Base-by-base conservation (phyloP, 306 rosid genomes). In the Prunus fruticosa region DNA sequence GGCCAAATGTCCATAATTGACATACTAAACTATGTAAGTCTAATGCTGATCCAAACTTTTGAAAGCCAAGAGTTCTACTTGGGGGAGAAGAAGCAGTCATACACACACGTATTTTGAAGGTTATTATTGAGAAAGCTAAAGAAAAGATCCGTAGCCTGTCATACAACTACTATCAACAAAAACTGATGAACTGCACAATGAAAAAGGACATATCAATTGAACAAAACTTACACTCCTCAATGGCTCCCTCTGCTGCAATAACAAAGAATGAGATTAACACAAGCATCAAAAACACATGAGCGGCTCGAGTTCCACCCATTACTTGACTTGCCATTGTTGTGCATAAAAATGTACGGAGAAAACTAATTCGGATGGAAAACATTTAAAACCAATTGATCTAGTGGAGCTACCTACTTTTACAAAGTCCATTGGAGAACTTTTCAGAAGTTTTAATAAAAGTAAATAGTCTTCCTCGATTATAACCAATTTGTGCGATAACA, bases 151-250 rank as follows among this genome's bases (percentile, higher is more conserved):
- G 43, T 38, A 38, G 43, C 43, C 43, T 38, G 43, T 38, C 43
- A 7, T 38, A 38, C 43, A 1, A 6, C 0, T 38, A 6, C 0
- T 38, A 0, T 38, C 43, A 38, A 1, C 43, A 38, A 38, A 38
- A 5, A 22, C 38, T 46, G 32, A 67, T 46, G 6, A 43, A 14
- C 34, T 46, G 12, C 72, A 68, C 23, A 20, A 7, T 23, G 23
- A 71, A 22, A 56, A 22, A 72, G 32, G 27, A 56, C 22, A 56
- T 34, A 34, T 47, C 50, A 71, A 19, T 53, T 54, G 34, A 20
- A n/a, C n/a, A 38, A 46, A 72, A 56, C 76, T 72, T 38, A 72
- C 76, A 34, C 13, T 72, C 76, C 66, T n/a, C 3, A 54, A 11
- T 14, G 52, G 8, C 57, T 56, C 64, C 75, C 20, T 53, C 50